Evolutionary conservation across 2,329 filamentous ascomycete species (phyloP).

Genomic region (Cordyceps cateniannulata): DNA sequence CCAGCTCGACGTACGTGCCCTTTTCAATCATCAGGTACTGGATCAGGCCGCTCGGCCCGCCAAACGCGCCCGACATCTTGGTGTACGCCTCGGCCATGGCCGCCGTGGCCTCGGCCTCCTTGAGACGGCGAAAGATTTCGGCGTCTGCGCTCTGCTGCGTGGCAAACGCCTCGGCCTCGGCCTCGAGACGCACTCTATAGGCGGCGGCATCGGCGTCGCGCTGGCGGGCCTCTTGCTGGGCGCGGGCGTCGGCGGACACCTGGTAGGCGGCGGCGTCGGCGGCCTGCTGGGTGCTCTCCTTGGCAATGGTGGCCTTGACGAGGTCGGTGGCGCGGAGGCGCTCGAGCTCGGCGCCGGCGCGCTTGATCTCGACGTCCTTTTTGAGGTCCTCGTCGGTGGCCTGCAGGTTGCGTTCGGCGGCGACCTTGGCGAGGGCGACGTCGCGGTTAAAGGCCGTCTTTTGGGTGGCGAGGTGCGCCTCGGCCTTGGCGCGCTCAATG

Average conservation of each 20-base stretch:
- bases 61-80: slow-evolving; percentile 64
- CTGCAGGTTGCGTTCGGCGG: slow-evolving; percentile 67
- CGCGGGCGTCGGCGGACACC: slow-evolving; percentile 46
- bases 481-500: slow-evolving; percentile 71
- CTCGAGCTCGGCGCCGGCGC: slow-evolving; percentile 74
- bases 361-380: slow-evolving; percentile 68
- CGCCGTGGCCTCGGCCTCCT: slow-evolving; percentile 68
- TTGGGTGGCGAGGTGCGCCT: slow-evolving; percentile 66
- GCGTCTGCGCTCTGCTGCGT: slow-evolving; percentile 51
- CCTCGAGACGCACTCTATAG: slow-evolving; percentile 23
- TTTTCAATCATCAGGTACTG: slow-evolving; percentile 86
- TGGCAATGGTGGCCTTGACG: slow-evolving; percentile 60
- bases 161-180: slow-evolving; percentile 32
- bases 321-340: slow-evolving; percentile 68
- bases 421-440: slow-evolving; percentile 69
- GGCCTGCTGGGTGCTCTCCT: slow-evolving; percentile 61
- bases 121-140: slow-evolving; percentile 52
- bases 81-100: slow-evolving; percentile 79
- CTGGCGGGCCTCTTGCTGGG: slow-evolving; percentile 43
- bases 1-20: slow-evolving; percentile 70
- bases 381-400: slow-evolving; percentile 74
- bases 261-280: slow-evolving; percentile 39
- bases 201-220: slow-evolving; percentile 43
- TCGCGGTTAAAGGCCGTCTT: slow-evolving; percentile 68
- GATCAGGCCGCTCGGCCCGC: slow-evolving; percentile 70